These are phyloP conservation scores for Fomitopsis palustris DNA, from an alignment of 1,284 basidiomycete genomes.

Conservation along the genomic window DNA sequence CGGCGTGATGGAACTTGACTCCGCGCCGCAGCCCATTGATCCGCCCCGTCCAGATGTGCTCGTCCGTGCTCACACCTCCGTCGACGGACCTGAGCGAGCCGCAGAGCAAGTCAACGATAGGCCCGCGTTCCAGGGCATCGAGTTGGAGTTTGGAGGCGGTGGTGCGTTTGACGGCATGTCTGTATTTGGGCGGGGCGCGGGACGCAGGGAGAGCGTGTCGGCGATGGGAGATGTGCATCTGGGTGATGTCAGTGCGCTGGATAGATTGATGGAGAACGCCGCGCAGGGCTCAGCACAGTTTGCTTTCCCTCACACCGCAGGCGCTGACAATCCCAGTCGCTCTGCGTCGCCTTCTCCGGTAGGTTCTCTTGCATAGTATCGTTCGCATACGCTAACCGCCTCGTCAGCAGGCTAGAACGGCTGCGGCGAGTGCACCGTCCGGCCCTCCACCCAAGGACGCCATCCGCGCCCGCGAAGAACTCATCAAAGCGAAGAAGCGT, in stretches of 20 bases:
- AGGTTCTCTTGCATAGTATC: background rate
- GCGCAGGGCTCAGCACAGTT: conserved; percentile 34
- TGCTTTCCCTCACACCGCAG: background rate
- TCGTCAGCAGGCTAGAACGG: background rate
- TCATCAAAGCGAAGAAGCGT: conserved; percentile 70
- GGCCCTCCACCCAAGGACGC: conserved; percentile 62
- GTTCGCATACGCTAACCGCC: background rate
- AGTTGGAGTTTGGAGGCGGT: conserved; percentile 23
- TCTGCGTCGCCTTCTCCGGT: background rate
- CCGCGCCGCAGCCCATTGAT: conserved; percentile 29
- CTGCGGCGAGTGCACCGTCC: conserved; percentile 12
- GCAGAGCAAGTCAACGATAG: conserved; percentile 18
- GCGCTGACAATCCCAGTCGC: background rate
- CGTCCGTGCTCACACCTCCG: conserved; percentile 23
- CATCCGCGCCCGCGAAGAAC: conserved; percentile 60
- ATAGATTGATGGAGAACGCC: conserved; percentile 75
- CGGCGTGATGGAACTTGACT: conserved; percentile 32
- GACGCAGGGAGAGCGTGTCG: background rate
- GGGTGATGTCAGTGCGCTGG: conserved; percentile 75
- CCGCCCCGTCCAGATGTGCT: conserved; percentile 29
- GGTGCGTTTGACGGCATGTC: conserved; percentile 14
- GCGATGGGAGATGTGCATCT: conserved; percentile 37
- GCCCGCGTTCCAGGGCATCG: conserved; percentile 21
- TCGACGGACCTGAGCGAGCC: conserved; percentile 13
- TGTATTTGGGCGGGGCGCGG: background rate